A percentile compares a stretch with the other conserved stretches of the same genome.
phyloP scores from a whole-genome alignment of 108 stramenopile genomes.

The Chaetoceros tenuissimus region DNA sequence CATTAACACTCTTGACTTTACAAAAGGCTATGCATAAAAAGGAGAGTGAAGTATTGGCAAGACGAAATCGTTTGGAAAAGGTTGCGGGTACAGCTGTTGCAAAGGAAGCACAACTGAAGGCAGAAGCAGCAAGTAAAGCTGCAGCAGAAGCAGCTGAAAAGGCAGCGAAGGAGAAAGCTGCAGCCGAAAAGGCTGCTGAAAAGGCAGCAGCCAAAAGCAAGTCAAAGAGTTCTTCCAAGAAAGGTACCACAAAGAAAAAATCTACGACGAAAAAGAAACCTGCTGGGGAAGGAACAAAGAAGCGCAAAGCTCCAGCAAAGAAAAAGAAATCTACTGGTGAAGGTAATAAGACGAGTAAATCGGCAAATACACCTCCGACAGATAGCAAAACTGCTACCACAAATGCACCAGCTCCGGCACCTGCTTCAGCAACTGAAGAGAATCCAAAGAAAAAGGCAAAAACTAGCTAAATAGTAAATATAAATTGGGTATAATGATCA shows the following conservation, averaged over 20 bases:
- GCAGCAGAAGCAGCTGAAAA: constrained; percentile 8
- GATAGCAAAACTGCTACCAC: too few relatives aligned
- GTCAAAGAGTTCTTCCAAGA: constrained; percentile 19
- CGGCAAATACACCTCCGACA: too few relatives aligned
- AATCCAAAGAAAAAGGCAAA: too few relatives aligned
- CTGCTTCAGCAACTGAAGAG: too few relatives aligned
- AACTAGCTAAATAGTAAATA: too few relatives aligned
- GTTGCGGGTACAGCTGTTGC: constrained; percentile 17
- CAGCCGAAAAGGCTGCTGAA: constrained; percentile 2
- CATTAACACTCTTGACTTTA: constrained; percentile 61
- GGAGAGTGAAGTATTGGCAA: constrained; percentile 56
- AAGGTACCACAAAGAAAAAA: constrained; percentile 4
- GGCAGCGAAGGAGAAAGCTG: constrained; percentile 9
- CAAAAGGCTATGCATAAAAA: constrained; percentile 69
- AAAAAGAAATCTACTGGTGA: too few relatives aligned
- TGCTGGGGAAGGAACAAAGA: constrained; percentile 2
- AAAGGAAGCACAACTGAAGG: background rate
- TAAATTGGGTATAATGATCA: too few relatives aligned
- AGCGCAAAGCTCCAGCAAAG: background rate
- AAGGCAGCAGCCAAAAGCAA: constrained; percentile 3
- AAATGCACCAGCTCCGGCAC: too few relatives aligned
- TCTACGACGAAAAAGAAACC: constrained; percentile 3
- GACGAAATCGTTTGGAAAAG: constrained; percentile 37
- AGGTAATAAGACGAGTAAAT: too few relatives aligned
- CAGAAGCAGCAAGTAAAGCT: constrained; percentile 6